Base-by-base conservation (phyloP, 805 yeast species). In the Tetrapisispora pingtungensis region DNA sequence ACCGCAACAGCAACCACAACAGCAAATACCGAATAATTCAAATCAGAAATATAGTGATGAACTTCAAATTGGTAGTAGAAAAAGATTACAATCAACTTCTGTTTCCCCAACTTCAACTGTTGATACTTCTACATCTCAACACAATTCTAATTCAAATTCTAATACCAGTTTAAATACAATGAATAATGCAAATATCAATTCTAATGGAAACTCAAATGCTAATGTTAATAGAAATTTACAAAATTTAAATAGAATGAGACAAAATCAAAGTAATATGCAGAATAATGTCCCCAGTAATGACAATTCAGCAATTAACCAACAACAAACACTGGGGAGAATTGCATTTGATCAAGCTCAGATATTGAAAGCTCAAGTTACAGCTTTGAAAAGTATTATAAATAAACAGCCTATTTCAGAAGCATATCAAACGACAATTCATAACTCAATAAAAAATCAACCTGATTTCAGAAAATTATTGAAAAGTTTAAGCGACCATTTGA, bases 311-410 rank as follows among this genome's bases (percentile, higher is more conserved):
- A n/a, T 17, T 5, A 24, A 37, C 3, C 24, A 35, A n/a, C 30
- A 27, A 26, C 33, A 7, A 20, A 24, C 44, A 15, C 18, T 41
- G 19, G 36, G 44, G 10, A 36, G 45, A 27, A 40, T 44, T 26
- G 44, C 40, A 18, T 22, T 17, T 14, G 43, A 56, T 42, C 66
- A 62, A 37, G 59, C 66, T 2, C 52, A 54, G 18, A 45, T 62
- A 31, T 46, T 62, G 39, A 61, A 56, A 46, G 66, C 67, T 7
- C 67, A 62, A 39, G 62, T 62, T n/a, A 55, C 62, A 13, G 55
- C 67, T n/a, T 46, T 62, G 40, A 61, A 61, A 42, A 57, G 55
- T 32, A 44, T 62, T 15, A 58, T 60, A 3, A 58, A 55, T 27
- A 51, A 57, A 26, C 59, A 60, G 46, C 50, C 57, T 7, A 61